Evolutionary conservation across 768 basidiomycete species (phyloP).

Genomic region (Podaxis mareebaensis): DNA sequence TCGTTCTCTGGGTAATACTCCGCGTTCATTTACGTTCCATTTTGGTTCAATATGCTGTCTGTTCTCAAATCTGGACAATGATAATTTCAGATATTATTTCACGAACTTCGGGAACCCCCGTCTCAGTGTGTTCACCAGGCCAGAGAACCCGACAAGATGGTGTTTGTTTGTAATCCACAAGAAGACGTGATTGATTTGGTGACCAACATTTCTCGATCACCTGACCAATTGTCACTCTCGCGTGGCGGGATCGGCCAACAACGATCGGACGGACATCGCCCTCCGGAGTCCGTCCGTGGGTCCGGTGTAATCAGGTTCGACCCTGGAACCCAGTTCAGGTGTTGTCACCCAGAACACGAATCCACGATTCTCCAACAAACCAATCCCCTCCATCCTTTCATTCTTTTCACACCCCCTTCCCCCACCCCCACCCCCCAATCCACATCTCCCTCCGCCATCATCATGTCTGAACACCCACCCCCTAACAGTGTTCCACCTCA

Average conservation of each 20-base stretch:
- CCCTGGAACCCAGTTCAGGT: slow-evolving; percentile 6
- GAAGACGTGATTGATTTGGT: not conserved
- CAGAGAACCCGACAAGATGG: not conserved
- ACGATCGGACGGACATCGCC: slow-evolving; percentile 1
- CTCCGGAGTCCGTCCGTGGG: slow-evolving; percentile 4
- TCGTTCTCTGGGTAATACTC: not conserved
- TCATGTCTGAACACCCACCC: slow-evolving; percentile 12
- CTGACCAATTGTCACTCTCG: slow-evolving; percentile 4
- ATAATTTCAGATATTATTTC: not conserved
- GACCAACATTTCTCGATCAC: slow-evolving; percentile 4
- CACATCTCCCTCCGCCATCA: not conserved
- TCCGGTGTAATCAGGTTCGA: slow-evolving; percentile 8
- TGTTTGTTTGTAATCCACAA: not conserved
- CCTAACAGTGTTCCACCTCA: not conserved
- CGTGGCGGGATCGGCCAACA: not conserved
- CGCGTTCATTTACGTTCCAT: not conserved
- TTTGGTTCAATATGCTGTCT: not conserved
- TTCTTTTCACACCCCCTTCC: slow-evolving; percentile 5
- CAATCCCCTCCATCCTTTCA: slow-evolving; percentile 4
- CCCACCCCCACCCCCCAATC: not conserved
- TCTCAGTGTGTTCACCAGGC: not conserved
- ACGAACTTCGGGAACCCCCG: not conserved
- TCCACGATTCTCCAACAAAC: slow-evolving; percentile 15
- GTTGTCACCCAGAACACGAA: slow-evolving; percentile 11
- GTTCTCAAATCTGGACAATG: not conserved